Conservation (phyloP, 805 yeast genomes). For the Kuraishia ogatae region DNA sequence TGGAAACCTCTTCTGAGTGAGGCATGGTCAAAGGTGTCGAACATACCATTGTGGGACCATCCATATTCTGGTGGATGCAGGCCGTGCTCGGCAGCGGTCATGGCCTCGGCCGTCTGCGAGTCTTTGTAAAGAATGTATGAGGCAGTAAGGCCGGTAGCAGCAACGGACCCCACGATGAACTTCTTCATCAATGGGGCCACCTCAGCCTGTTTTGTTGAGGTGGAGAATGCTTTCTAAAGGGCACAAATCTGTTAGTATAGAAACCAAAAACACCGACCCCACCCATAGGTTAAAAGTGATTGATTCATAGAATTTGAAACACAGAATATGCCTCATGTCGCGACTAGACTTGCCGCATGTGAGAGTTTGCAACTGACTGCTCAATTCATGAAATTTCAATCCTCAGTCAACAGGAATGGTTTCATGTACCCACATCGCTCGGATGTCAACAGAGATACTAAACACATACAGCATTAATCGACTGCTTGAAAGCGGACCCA, state of each 20-base stretch:
- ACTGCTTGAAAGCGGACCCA: slow-evolving; percentile 26
- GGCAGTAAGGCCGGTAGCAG: slow-evolving; percentile 71
- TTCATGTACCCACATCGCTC: not conserved
- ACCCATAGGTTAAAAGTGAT: not conserved
- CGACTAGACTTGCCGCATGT: not conserved
- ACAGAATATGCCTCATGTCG: too few relatives aligned
- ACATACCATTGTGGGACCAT: slow-evolving; percentile 94
- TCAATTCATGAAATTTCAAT: not conserved
- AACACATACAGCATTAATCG: slow-evolving; percentile 24
- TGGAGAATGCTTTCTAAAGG: slow-evolving; percentile 24
- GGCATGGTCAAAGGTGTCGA: slow-evolving; percentile 86
- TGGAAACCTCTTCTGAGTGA: slow-evolving; percentile 98
- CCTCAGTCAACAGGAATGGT: not conserved
- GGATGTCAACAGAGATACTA: not conserved
- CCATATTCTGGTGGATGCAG: slow-evolving; percentile 88
- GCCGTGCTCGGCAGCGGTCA: slow-evolving; percentile 99
- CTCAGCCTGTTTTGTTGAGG: slow-evolving; percentile 19
- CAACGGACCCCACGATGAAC: slow-evolving; percentile 54
- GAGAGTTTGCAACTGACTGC: not conserved
- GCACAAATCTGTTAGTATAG: not conserved
- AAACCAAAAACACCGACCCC: not conserved
- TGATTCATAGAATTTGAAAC: not conserved
- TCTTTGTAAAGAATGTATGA: slow-evolving; percentile 79
- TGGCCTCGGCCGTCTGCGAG: slow-evolving; percentile 81
- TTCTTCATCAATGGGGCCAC: slow-evolving; percentile 32